phyloP scores from a whole-genome alignment of 208 protist genomes.

The Trypanosoma grayi region DNA sequence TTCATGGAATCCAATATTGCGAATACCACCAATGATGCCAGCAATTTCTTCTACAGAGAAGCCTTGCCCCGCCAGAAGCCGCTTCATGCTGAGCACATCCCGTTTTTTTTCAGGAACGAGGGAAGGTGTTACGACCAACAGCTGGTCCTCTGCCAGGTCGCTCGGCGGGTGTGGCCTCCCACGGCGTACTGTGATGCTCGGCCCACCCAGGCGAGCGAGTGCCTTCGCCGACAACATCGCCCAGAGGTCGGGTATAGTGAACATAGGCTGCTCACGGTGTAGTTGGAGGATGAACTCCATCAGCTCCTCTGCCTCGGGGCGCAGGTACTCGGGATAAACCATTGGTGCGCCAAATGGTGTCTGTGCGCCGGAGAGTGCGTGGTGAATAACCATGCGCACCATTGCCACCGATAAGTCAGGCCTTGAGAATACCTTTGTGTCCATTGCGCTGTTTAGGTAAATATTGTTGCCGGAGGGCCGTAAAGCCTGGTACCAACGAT shows the following conservation, averaged over 20 bases:
- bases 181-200: conserved; percentile 47
- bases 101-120: conserved; percentile 50
- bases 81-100: conserved; percentile 77
- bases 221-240: conserved; percentile 70
- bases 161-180: conserved; percentile 42
- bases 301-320: conserved; percentile 66
- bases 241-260: conserved; percentile 84
- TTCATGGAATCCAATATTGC: conserved; percentile 78
- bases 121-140: conserved; percentile 42
- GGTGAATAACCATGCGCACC: conserved; percentile 77
- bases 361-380: conserved; percentile 58
- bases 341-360: conserved; percentile 84
- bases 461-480: conserved; percentile 70
- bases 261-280: conserved; percentile 59
- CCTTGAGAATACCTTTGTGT: conserved; percentile 68
- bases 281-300: conserved; percentile 60
- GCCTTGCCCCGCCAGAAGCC: conserved; percentile 57
- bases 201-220: conserved; percentile 70
- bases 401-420: conserved; percentile 78
- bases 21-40: conserved; percentile 60
- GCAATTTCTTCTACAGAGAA: conserved; percentile 78
- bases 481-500: conserved; percentile 71
- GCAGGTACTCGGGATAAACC: conserved; percentile 59
- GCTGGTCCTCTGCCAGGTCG: conserved; percentile 21
- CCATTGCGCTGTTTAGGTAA: conserved; percentile 46